These are phyloP conservation scores for Moniliophthora roreri DNA, from an alignment of 1,284 basidiomycete species.

Conservation along the genomic window DNA sequence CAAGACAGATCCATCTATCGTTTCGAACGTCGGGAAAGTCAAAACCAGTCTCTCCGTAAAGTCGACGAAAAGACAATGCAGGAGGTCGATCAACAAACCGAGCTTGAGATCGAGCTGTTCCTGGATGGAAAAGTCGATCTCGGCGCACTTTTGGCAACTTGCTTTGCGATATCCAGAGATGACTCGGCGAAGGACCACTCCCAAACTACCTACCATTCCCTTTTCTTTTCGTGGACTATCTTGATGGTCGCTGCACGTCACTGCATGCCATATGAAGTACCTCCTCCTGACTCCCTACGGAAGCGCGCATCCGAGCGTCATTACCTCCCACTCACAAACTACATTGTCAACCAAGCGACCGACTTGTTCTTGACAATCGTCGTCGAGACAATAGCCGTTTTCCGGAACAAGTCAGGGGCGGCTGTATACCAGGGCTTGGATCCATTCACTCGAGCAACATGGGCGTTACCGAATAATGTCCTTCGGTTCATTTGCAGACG, in stretches of 20 bases:
- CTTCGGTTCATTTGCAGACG: no score
- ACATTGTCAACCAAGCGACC: not conserved
- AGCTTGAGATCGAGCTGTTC: constrained; percentile 1
- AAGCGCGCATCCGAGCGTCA: not conserved
- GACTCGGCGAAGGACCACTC: not conserved
- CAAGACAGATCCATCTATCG: no score
- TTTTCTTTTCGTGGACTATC: constrained; percentile 9
- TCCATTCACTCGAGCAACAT: no score
- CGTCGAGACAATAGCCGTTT: no score
- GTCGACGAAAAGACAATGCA: no score
- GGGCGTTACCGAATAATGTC: no score
- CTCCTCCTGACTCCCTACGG: not conserved
- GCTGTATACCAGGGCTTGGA: no score
- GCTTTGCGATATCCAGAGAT: not conserved
- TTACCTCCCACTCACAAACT: not conserved
- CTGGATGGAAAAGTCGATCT: constrained; percentile 1
- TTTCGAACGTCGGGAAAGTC: no score
- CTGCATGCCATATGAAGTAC: not conserved
- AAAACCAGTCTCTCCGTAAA: no score
- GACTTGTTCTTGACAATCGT: no score
- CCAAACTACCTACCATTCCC: not conserved
- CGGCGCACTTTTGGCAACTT: not conserved
- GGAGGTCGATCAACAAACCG: not conserved
- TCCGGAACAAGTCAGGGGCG: no score
- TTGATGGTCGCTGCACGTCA: not conserved